phyloP scores from a whole-genome alignment of 495 filamentous ascomycete genomes.

The Aspergillus funiculosus region DNA sequence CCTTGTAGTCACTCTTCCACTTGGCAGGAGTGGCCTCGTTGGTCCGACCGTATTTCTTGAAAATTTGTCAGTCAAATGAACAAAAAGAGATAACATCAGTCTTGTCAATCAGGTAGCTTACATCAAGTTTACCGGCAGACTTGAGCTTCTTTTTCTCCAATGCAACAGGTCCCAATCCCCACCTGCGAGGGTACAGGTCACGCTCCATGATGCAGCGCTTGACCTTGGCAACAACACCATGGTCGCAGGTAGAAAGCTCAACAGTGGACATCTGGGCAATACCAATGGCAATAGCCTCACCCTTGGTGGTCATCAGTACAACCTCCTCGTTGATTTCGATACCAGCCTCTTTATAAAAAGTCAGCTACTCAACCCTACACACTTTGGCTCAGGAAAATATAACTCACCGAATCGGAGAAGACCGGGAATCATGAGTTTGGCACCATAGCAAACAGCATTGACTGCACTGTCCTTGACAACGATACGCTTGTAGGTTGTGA shows the following conservation, averaged over 20 bases:
- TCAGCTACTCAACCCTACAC: slow-evolving; percentile 19
- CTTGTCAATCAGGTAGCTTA: slow-evolving; percentile 45
- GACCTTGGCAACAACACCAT: slow-evolving; percentile 94
- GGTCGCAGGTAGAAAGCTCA: slow-evolving; percentile 85
- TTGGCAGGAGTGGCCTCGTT: slow-evolving; percentile 89
- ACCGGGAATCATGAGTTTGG: slow-evolving; percentile 96
- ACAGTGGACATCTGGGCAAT: slow-evolving; percentile 95
- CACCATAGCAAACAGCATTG: slow-evolving; percentile 95
- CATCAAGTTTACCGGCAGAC: slow-evolving; percentile 91
- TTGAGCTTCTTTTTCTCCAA: slow-evolving; percentile 99
- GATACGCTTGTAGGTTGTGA: slow-evolving; percentile 87
- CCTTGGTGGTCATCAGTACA: slow-evolving; percentile 96
- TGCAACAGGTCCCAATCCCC: slow-evolving; percentile 88
- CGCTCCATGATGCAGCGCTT: slow-evolving; percentile 99
- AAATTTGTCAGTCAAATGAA: slow-evolving; percentile 15
- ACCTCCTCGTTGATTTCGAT: slow-evolving; percentile 91
- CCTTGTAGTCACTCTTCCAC: slow-evolving; percentile 86
- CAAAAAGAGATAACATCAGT: background rate
- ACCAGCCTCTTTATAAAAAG: slow-evolving; percentile 54
- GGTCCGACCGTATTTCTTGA: slow-evolving; percentile 76
- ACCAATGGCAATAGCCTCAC: slow-evolving; percentile 92
- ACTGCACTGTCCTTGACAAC: slow-evolving; percentile 96
- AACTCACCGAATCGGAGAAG: slow-evolving; percentile 73
- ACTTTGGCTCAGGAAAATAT: background rate
- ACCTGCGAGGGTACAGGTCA: slow-evolving; percentile 88